A percentile compares a stretch with the other conserved stretches of the same genome.
Evolutionary conservation across 78 protist genomes (phyloP).

Genomic region (Dictyostelium capitatum): DNA sequence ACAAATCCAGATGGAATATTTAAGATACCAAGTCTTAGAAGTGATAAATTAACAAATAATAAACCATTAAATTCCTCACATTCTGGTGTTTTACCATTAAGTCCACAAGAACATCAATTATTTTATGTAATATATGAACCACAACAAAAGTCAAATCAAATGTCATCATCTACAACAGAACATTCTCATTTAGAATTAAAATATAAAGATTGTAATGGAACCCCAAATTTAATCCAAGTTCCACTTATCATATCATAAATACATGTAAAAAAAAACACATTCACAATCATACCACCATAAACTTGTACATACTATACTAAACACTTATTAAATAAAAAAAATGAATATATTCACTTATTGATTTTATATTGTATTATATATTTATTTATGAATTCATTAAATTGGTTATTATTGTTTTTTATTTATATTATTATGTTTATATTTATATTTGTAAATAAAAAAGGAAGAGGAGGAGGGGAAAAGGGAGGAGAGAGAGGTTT

Average conservation of each 20-base stretch:
- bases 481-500: too few species aligned
- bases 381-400: not conserved
- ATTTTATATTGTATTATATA: not conserved
- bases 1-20: not conserved
- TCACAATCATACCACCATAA: not conserved
- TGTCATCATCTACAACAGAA: not conserved
- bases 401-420: too few species aligned
- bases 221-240: not conserved
- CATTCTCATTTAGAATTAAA: not conserved
- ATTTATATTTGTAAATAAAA: not conserved
- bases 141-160: not conserved
- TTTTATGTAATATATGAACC: slow-evolving; percentile 1
- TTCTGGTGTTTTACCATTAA: not conserved
- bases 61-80: not conserved
- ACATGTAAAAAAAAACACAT: not conserved
- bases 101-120: slow-evolving; percentile 12
- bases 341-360: not conserved
- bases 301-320: not conserved
- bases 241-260: not conserved
- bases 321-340: not conserved
- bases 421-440: not conserved
- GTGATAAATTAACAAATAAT: not conserved
- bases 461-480: too few species aligned
- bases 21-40: slow-evolving; percentile 10
- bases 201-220: not conserved